Percentiles rank a stretch among this genome's conserved stretches.
These are phyloP conservation scores for Neurospora sp. DNA, from an alignment of 495 filamentous ascomycete species.

Conservation along the genomic window DNA sequence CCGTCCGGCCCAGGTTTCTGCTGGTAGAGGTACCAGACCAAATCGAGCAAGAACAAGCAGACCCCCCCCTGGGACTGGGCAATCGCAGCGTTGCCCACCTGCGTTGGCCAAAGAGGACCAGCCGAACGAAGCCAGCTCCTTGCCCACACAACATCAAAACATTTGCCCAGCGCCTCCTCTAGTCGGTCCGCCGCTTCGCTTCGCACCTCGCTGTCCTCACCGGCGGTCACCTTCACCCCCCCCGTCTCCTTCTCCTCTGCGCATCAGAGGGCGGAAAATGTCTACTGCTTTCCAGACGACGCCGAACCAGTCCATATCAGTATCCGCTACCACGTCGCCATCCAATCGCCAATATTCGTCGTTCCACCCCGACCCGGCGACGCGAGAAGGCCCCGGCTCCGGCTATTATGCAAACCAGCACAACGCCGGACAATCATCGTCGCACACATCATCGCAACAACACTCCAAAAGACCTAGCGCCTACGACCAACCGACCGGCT, in stretches of 20 bases:
- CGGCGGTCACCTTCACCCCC: neutral
- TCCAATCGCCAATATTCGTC: slow-evolving; percentile 35
- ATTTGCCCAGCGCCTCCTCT: slow-evolving; percentile 3
- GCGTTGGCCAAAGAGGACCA: neutral
- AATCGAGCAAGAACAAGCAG: slow-evolving; percentile 4
- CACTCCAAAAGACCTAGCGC: slow-evolving; percentile 42
- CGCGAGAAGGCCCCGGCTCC: slow-evolving; percentile 27
- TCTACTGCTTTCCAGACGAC: slow-evolving; percentile 47
- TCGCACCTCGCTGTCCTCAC: neutral
- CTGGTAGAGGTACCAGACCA: neutral
- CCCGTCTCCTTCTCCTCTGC: slow-evolving; percentile 7
- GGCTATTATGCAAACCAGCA: slow-evolving; percentile 33
- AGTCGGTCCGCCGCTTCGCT: neutral
- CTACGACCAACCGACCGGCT: slow-evolving; percentile 34
- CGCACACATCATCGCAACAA: slow-evolving; percentile 31
- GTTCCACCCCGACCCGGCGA: slow-evolving; percentile 27
- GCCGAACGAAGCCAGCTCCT: neutral
- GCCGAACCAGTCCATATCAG: slow-evolving; percentile 39
- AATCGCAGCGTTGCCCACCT: neutral
- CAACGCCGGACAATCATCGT: slow-evolving; percentile 20
- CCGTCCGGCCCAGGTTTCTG: slow-evolving; percentile 5
- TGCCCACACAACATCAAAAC: slow-evolving; percentile 3
- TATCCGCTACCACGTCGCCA: slow-evolving; percentile 34
- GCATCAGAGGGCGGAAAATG: slow-evolving; percentile 29
- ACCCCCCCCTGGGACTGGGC: neutral